These are phyloP conservation scores for Rhodotorula glutinis DNA, from an alignment of 1,284 basidiomycete genomes.

Conservation along the genomic window DNA sequence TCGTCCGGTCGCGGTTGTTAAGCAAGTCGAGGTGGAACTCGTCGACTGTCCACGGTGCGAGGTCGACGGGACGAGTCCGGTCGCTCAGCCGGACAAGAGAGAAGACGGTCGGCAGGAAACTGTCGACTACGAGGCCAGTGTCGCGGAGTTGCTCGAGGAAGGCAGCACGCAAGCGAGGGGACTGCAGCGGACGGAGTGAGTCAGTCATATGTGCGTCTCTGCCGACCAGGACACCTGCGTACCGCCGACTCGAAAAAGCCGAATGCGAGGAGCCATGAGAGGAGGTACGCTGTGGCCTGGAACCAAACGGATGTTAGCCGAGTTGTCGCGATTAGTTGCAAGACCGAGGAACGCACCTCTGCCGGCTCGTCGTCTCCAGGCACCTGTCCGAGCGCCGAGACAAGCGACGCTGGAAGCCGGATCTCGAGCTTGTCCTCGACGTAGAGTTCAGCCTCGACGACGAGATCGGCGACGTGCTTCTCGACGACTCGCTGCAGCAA, in stretches of 20 bases:
- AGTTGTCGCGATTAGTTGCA: neutral
- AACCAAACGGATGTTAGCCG: too few species aligned
- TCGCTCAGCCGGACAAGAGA: constrained; percentile 64
- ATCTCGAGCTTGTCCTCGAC: constrained; percentile 53
- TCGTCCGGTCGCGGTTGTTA: constrained; percentile 38
- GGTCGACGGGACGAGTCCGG: constrained; percentile 63
- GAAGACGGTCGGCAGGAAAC: constrained; percentile 74
- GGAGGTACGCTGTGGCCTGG: constrained; percentile 55
- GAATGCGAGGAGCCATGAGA: constrained; percentile 85
- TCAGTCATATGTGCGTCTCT: neutral
- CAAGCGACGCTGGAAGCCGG: constrained; percentile 62
- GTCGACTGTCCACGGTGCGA: constrained; percentile 78
- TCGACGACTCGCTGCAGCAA: constrained; percentile 63
- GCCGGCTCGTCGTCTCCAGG: constrained; percentile 1
- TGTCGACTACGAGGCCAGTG: constrained; percentile 60
- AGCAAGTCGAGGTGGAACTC: constrained; percentile 69
- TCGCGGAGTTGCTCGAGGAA: constrained; percentile 83
- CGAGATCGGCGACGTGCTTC: constrained; percentile 70
- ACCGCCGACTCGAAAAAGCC: constrained; percentile 84
- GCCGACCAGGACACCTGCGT: constrained; percentile 44
- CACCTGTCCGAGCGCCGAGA: constrained; percentile 52
- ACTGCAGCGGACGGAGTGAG: constrained; percentile 52
- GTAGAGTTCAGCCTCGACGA: constrained; percentile 79
- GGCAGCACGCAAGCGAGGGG: constrained; percentile 70
- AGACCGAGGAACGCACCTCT: constrained; percentile 3